A percentile compares a stretch with the other conserved stretches of the same genome.
Conservation (phyloP, 2,329 filamentous ascomycete species). For the Chaetomiaceae sp. region DNA sequence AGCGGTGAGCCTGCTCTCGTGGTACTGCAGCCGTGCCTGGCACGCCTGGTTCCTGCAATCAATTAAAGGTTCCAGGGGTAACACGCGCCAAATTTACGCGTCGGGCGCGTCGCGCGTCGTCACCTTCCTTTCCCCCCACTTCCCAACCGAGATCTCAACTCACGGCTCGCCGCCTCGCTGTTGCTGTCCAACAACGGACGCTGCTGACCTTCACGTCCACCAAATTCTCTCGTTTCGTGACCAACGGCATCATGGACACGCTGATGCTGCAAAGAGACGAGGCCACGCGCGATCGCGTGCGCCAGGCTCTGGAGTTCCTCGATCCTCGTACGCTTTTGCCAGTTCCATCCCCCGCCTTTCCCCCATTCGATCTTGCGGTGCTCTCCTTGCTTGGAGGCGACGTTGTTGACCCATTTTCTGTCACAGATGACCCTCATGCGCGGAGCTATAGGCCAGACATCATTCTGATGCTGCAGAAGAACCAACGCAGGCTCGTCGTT, state of each 20-base stretch:
- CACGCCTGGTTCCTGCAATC: conserved; percentile 8
- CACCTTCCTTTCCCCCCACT: conserved; percentile 17
- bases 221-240: neutral
- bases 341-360: conserved; percentile 1
- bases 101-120: conserved; percentile 18
- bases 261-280: conserved; percentile 71
- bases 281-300: conserved; percentile 74
- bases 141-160: conserved; percentile 7
- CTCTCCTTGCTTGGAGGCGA: neutral
- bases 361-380: conserved; percentile 18
- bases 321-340: conserved; percentile 81
- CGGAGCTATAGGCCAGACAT: conserved; percentile 86
- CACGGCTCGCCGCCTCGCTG: neutral
- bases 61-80: conserved; percentile 23
- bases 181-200: neutral
- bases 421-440: conserved; percentile 45
- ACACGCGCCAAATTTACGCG: conserved; percentile 19
- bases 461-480: conserved; percentile 66
- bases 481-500: conserved; percentile 59
- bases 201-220: neutral
- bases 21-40: too few relatives aligned
- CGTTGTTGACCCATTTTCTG: conserved; percentile 8
- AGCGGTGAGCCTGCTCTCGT: neutral
- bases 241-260: conserved; percentile 55
- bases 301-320: conserved; percentile 84